Evolutionary conservation across 2,329 filamentous ascomycete species (phyloP).

Genomic region (Botryotinia globosa): DNA sequence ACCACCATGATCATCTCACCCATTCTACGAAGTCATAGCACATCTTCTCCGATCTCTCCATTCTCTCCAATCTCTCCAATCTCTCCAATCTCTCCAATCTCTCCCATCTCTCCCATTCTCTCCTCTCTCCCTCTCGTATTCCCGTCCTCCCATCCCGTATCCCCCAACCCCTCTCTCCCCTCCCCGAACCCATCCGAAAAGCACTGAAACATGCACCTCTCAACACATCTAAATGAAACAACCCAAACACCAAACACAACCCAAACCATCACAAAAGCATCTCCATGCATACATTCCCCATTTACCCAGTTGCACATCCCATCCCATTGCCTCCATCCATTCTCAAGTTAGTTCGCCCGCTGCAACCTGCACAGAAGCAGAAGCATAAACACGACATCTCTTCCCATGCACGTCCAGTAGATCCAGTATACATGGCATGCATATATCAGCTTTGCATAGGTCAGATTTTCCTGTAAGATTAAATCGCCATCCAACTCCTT

Average conservation of each 20-base stretch:
- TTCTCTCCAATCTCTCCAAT: too few species aligned
- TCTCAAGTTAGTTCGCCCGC: background rate
- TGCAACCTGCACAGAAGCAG: conserved; percentile 6
- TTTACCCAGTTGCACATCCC: background rate
- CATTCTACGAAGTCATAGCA: background rate
- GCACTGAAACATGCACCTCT: conserved; percentile 14
- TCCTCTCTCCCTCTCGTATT: background rate
- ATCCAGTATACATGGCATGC: conserved; percentile 8
- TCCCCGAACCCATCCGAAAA: background rate
- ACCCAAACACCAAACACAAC: conserved; percentile 11
- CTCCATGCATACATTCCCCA: background rate
- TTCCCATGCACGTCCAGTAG: conserved; percentile 12
- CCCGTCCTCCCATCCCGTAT: background rate
- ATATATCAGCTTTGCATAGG: conserved; percentile 3
- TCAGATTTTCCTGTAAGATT: background rate
- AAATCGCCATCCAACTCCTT: background rate
- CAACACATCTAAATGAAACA: conserved; percentile 13
- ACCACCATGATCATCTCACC: background rate
- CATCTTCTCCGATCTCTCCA: background rate
- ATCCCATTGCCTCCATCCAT: background rate
- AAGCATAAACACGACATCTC: conserved; percentile 15
- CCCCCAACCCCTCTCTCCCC: background rate
- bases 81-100: background rate
- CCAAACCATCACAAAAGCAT: conserved; percentile 12
- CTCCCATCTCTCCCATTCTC: background rate